Base-by-base conservation (phyloP, 306 rosid species). In the Rosa persica region DNA sequence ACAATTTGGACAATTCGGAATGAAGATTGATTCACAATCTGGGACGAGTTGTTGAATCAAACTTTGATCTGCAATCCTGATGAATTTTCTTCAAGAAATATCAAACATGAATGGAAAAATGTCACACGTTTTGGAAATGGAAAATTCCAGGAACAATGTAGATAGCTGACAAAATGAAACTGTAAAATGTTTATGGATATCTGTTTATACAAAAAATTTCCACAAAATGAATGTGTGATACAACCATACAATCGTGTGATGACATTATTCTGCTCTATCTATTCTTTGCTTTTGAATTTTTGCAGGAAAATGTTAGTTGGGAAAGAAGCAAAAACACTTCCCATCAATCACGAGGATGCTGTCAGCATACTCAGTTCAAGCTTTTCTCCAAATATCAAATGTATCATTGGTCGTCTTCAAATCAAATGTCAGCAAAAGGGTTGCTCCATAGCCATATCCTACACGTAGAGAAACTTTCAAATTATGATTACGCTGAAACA, bases 361-460 rank as follows among this genome's bases (percentile, higher is more conserved):
- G 52, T 15, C 52, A 58, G 39, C 19, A 23, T 61, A 75, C 6
- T 12, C 47, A 5, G 69, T 17, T 27, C 72, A 4, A 43, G 54
- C 20, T 13, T 19, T 22, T 62, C 36, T 62, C 47, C 61, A 62
- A 34, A 64, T 46, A 12, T 46, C 71, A 27, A 5, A 20, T 61
- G 25, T 46, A 46, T 27, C 72, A 46, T 30, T 30, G 58, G 46
- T 22, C 39, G 67, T 34, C 80, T 13, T 49, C 27, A 16, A 77
- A 51, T 38, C 27, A 13, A 48, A 49, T 51, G 27, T 38, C 12
- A 40, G 3, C 52, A 67, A 61, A 2, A 17, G 65, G 46, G 51
- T 51, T 52, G 74, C 67, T 38, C 65, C 52, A 23, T 13, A 52
- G 73, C 67, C 51, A 19, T 49, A 34, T 65, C 73, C 80, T 77